phyloP scores from a whole-genome alignment of 2,329 filamentous ascomycete species.

The Pestalotiopsis sp. region DNA sequence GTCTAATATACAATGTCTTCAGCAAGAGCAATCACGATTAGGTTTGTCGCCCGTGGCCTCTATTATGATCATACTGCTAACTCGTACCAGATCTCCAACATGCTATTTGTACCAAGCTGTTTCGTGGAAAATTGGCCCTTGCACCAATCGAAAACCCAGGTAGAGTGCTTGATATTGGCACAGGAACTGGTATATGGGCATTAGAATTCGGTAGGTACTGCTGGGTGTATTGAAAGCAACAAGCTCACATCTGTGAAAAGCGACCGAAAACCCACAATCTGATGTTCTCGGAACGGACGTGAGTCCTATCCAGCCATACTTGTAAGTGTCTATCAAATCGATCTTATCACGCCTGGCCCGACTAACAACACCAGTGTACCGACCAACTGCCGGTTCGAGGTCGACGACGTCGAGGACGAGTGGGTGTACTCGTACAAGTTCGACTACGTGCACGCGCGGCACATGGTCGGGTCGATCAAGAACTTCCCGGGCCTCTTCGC shows the following conservation, averaged over 20 bases:
- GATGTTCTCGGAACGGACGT: constrained; percentile 26
- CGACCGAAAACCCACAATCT: constrained; percentile 22
- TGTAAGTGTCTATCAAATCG: constrained; percentile 9
- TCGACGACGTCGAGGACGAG: constrained; percentile 27
- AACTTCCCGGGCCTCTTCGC: constrained; percentile 20
- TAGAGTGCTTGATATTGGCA: constrained; percentile 30
- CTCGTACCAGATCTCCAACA: neutral
- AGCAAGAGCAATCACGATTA: constrained; percentile 9
- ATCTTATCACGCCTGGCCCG: too few relatives aligned
- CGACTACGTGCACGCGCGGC: constrained; percentile 26
- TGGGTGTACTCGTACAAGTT: constrained; percentile 24
- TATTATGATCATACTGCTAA: neutral
- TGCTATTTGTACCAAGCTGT: neutral
- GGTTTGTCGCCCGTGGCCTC: neutral
- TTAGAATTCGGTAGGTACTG: neutral
- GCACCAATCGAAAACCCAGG: constrained; percentile 20
- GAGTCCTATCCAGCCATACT: constrained; percentile 26
- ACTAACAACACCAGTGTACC: constrained; percentile 21
- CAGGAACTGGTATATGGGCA: constrained; percentile 26
- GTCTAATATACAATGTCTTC: neutral
- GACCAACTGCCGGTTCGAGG: constrained; percentile 26
- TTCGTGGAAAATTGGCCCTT: constrained; percentile 17
- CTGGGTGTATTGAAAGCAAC: neutral
- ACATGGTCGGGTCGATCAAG: constrained; percentile 21
- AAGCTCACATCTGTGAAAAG: neutral